Percentiles rank a stretch among this genome's conserved stretches.
Conservation (phyloP, 225 moss, liverwort and hornwort genomes). For the Physcomitrium patens region DNA sequence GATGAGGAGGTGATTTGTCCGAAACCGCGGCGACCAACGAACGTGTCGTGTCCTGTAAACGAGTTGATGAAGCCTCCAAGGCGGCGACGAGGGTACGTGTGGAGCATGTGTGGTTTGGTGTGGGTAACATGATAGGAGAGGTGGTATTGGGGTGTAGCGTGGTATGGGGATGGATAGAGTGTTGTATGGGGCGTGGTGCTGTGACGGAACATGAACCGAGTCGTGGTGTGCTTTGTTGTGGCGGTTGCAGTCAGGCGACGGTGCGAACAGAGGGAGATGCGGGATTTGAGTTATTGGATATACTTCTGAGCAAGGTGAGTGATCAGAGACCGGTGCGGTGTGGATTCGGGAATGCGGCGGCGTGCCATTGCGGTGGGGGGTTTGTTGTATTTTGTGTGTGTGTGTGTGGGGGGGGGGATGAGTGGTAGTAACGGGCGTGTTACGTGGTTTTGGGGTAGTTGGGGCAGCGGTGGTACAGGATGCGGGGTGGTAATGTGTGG, state of each 20-base stretch:
- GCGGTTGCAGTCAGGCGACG: slow-evolving; percentile 63
- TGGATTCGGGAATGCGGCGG: background rate
- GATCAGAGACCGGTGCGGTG: too few species aligned
- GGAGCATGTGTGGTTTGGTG: too few species aligned
- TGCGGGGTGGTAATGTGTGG: background rate
- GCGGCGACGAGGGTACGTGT: slow-evolving; percentile 68
- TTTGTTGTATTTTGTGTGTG: background rate
- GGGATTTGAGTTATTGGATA: slow-evolving; percentile 88
- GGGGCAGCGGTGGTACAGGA: background rate
- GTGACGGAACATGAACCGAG: background rate
- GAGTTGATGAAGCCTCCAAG: slow-evolving; percentile 81
- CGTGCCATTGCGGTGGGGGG: too few species aligned
- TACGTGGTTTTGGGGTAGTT: too few species aligned
- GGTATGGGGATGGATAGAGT: background rate
- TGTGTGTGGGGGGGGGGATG: too few species aligned
- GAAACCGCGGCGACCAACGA: slow-evolving; percentile 79
- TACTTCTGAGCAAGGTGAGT: slow-evolving; percentile 87
- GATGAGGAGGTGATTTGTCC: slow-evolving; percentile 97
- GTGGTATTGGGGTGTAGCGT: too few species aligned
- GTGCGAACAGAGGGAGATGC: slow-evolving; percentile 85
- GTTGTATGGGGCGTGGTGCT: background rate
- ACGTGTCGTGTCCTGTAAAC: slow-evolving; percentile 64
- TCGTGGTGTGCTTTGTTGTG: background rate
- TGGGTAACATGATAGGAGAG: background rate
- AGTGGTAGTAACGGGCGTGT: too few species aligned